Evolutionary conservation across 345 rosid genomes (phyloP).

Genomic region (Bretschneidera sinensis): DNA sequence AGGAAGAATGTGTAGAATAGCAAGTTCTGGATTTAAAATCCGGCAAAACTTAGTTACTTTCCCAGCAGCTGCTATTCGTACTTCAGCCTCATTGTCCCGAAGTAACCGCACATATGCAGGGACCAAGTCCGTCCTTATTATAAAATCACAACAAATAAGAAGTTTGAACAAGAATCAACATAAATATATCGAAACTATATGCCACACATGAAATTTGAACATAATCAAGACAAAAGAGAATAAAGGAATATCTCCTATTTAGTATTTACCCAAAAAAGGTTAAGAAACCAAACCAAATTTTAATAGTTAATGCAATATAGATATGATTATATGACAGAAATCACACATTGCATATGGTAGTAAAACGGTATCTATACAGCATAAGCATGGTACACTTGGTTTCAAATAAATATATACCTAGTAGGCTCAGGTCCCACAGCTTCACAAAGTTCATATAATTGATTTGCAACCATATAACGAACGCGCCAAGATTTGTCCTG

Average conservation of each 20-base stretch:
- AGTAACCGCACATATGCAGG: constrained; percentile 94
- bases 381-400: neutral
- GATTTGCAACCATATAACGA: constrained; percentile 96
- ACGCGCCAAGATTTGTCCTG: constrained; percentile 99
- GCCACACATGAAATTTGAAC: too few relatives aligned
- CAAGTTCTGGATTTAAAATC: constrained; percentile 81
- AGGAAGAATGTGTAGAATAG: constrained; percentile 79
- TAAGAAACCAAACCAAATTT: too few relatives aligned
- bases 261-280: too few relatives aligned
- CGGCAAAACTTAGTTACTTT: constrained; percentile 92
- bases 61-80: constrained; percentile 96
- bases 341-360: neutral
- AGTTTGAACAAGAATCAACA: neutral
- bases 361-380: neutral
- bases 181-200: neutral
- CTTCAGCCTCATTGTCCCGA: constrained; percentile 98
- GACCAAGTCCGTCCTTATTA: constrained; percentile 65
- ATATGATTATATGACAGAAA: too few relatives aligned
- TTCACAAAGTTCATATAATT: constrained; percentile 93
- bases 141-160: constrained; percentile 10
- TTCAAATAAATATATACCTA: constrained; percentile 40
- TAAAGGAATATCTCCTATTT: too few relatives aligned
- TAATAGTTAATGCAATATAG: too few relatives aligned
- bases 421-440: constrained; percentile 95
- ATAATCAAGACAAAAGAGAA: neutral